These are phyloP conservation scores for Epichloe hybrida DNA, from an alignment of 2,329 filamentous ascomycete species.

Conservation along the genomic window DNA sequence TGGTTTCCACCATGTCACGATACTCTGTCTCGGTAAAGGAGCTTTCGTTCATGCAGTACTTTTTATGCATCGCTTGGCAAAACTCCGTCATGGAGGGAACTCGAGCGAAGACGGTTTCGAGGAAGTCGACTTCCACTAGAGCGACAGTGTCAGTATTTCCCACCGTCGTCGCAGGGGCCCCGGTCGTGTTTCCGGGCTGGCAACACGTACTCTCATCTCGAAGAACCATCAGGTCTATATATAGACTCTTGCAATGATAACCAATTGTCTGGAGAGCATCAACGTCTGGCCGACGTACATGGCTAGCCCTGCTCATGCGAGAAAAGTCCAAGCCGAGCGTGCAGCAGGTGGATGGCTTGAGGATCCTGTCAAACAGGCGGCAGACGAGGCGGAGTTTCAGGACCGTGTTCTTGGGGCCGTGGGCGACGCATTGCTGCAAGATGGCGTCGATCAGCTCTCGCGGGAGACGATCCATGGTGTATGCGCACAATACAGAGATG, in stretches of 20 bases:
- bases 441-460: conserved; percentile 34
- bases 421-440: conserved; percentile 27
- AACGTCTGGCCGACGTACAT: conserved; percentile 19
- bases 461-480: conserved; percentile 31
- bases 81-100: conserved; percentile 33
- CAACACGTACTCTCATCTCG: conserved; percentile 33
- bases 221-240: conserved; percentile 38
- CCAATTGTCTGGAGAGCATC: conserved; percentile 32
- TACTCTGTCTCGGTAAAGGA: conserved; percentile 39
- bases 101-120: conserved; percentile 30
- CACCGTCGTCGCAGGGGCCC: no score
- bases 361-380: conserved; percentile 31
- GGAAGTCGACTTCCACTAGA: conserved; percentile 34
- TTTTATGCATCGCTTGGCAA: conserved; percentile 27
- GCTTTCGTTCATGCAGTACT: conserved; percentile 33
- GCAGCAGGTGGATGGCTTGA: conserved; percentile 31
- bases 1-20: conserved; percentile 23
- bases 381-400: conserved; percentile 35
- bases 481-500: neutral
- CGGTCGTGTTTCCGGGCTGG: neutral
- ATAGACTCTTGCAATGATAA: conserved; percentile 33
- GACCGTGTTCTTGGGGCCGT: conserved; percentile 30
- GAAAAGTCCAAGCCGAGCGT: conserved; percentile 38
- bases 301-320: conserved; percentile 27
- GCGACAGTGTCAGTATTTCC: conserved; percentile 4